Evolutionary conservation across 768 basidiomycete genomes (phyloP), one percentile per base, ranked within the genome.

Genomic region (Lentinula raphanica): DNA sequence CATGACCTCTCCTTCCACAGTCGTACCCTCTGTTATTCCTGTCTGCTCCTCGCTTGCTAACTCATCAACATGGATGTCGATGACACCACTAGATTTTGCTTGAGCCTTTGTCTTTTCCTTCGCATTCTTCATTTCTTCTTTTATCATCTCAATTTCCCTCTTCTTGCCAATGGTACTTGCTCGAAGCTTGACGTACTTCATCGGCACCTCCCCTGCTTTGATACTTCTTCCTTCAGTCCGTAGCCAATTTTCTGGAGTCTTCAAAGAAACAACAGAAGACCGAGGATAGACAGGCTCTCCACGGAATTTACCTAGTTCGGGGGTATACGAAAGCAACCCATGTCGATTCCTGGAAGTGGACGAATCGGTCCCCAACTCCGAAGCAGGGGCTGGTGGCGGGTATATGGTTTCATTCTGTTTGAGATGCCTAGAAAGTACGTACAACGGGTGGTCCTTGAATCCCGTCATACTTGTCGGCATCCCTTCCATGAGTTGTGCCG

Each of bases 241-340:
- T 86, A 96, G 87, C 94, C 94, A 99, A 64, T 89, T 95, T 71
- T 98, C 97, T 29, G 90, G 83, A 9, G 92, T 89, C 73, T 95
- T 96, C 49, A 98, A 82, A 5, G 83, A 72, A n/a, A 95, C 76
- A 13, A 99, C 90, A 40, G 87, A 81, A 2, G 86, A 82, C 42
- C 96, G 86, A 38, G 92, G 82, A 70, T 92, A 98, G 23, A 99
- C 96, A 11, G 92, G 75, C 70, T 97, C 93, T 55, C 94, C 96
- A 56, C 89, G 85, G 76, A 98, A 98, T 64, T 89, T 88, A 45
- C 95, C 96, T 54, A 96, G 75, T 66, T 93, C 88, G n/a, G 80
- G 77, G 9, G 81, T 81, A 23, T 53, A 23, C 6, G 51, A 53
- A 9, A n/a, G 32, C 23, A 25, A 25, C 36, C 51, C 51, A 5